Percentiles rank a stretch among this genome's conserved stretches.
Conservation (phyloP, 1,284 basidiomycete genomes). For the Testicularia cyperi region DNA sequence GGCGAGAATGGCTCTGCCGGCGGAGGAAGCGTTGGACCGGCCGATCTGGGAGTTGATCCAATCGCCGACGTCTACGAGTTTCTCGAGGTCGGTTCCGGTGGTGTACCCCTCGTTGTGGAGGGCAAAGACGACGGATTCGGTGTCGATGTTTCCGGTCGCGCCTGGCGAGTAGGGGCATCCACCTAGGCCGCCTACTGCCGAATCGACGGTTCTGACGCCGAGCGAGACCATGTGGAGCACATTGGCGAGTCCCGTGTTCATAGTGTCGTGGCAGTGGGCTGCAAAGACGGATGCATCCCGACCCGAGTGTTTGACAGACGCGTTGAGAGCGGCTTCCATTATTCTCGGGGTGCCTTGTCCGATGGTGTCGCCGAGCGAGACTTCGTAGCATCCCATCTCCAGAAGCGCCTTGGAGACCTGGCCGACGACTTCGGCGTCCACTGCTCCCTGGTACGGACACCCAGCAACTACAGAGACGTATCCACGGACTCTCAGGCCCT, state of each 20-base stretch:
- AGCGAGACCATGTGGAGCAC: slow-evolving; percentile 62
- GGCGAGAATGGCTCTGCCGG: slow-evolving; percentile 41
- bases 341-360: slow-evolving; percentile 77
- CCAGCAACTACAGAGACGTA: slow-evolving; percentile 74
- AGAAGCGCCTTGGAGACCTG: slow-evolving; percentile 72
- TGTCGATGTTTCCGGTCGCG: slow-evolving; percentile 57
- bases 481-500: slow-evolving; percentile 76
- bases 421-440: slow-evolving; percentile 71
- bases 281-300: slow-evolving; percentile 5
- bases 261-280: slow-evolving; percentile 84
- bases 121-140: slow-evolving; percentile 76
- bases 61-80: slow-evolving; percentile 33
- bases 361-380: slow-evolving; percentile 87
- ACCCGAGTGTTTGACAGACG: slow-evolving; percentile 64
- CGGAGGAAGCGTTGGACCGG: slow-evolving; percentile 25
- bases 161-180: slow-evolving; percentile 95
- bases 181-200: slow-evolving; percentile 80
- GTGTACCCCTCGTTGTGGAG: slow-evolving; percentile 72
- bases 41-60: slow-evolving; percentile 36
- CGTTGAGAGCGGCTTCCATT: slow-evolving; percentile 71
- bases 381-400: slow-evolving; percentile 92
- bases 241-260: slow-evolving; percentile 71
- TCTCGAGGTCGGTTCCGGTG: slow-evolving; percentile 66
- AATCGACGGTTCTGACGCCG: slow-evolving; percentile 65
- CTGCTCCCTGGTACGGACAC: slow-evolving; percentile 80